Evolutionary conservation across 148 eudicot species (phyloP), one percentile per base, ranked within the genome.

Genomic region (Rhododendron williamsianum): DNA sequence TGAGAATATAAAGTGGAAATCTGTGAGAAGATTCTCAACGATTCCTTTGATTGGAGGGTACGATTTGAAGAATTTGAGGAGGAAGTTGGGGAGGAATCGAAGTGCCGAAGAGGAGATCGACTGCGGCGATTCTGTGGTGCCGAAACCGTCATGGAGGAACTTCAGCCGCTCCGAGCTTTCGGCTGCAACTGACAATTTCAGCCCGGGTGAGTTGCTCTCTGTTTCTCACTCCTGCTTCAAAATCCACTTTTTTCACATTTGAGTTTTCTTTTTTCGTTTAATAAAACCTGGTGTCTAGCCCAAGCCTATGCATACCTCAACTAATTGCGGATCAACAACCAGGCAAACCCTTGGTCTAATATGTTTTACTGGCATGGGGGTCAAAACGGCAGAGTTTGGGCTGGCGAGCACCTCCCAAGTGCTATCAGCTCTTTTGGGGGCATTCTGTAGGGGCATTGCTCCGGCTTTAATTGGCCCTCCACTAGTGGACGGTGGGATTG

Each of bases 1-100:
- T 33, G 88, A 87, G 33, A 85, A 84, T 16, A 82, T 94, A 84
- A 95, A 88, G 93, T 91, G 87, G 87, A 93, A 84, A 80, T 89
- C 99, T 0, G 85, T 90, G 81, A 90, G 86, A 78, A 76, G 88
- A 58, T 82, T 93, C 2, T 85, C 92, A 6, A 91, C 94, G 9
- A 83, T 91, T 45, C 92, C 94, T 49, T 78, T 95, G 84, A 76
- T 92, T n/a, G 43, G 86, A 0, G 87, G 88, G 54, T 87, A 89
- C 43, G 93, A 94, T 13, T 52, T 91, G 45, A 96, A 87, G 89
- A 89, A 85, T 36, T 77, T 89, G 38, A 87, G 90, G 80, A 90
- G 82, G 89, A 93, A 90, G 74, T 63, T 91, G 23, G 90, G 87
- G 86, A 83, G 93, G 52, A 89, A 86, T 84, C 89, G 86, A 10